Conservation (phyloP, 2,329 filamentous ascomycete genomes). For the Orbilia javanica region DNA sequence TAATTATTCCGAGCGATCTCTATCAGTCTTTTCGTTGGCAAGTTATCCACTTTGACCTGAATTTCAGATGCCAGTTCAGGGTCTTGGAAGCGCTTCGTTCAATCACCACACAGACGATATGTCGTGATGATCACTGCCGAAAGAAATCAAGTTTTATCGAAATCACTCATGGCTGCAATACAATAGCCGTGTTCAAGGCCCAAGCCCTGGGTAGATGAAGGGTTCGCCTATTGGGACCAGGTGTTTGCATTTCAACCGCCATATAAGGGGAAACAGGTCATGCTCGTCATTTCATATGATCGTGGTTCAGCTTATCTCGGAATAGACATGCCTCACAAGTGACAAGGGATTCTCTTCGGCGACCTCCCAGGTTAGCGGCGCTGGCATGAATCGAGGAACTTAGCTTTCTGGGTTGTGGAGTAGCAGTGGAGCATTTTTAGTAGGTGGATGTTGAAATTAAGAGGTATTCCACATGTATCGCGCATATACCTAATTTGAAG, state of each 20-base stretch:
- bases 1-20: constrained; percentile 29
- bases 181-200: constrained; percentile 29
- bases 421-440: constrained; percentile 16
- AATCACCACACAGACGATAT: background rate
- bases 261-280: constrained; percentile 43
- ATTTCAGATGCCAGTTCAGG: background rate
- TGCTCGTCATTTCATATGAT: constrained; percentile 39
- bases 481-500: constrained; percentile 6
- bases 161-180: constrained; percentile 12
- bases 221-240: constrained; percentile 47
- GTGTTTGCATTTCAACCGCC: constrained; percentile 45
- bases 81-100: background rate
- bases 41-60: background rate
- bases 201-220: constrained; percentile 1
- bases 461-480: constrained; percentile 16
- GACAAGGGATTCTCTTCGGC: constrained; percentile 49
- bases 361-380: constrained; percentile 49
- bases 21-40: constrained; percentile 13
- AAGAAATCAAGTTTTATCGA: constrained; percentile 1
- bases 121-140: constrained; percentile 2
- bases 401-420: constrained; percentile 44
- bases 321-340: constrained; percentile 49
- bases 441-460: background rate
- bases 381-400: constrained; percentile 21
- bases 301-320: constrained; percentile 51